A percentile compares a stretch with the other conserved stretches of the same genome.
Conservation (phyloP, 345 rosid genomes). For the Arabidopsis arenosa region DNA sequence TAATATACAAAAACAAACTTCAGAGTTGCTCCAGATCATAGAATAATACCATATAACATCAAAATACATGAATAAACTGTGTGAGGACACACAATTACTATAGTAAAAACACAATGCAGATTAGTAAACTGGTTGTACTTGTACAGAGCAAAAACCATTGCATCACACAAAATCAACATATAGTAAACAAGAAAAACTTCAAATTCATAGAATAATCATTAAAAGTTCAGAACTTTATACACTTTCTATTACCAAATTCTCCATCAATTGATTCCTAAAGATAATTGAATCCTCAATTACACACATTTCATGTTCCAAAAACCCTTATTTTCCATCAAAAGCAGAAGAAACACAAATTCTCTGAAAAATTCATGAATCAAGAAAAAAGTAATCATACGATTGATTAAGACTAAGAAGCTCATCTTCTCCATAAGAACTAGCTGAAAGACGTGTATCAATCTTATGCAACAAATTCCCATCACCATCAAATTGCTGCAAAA, state of each 20-base stretch:
- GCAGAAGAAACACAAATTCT: not conserved
- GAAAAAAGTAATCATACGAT: constrained; percentile 62
- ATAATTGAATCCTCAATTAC: not conserved
- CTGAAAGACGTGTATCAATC: constrained; percentile 73
- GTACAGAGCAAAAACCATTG: not conserved
- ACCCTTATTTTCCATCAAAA: not conserved
- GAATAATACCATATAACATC: not conserved
- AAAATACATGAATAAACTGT: not conserved
- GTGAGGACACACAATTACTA: not conserved
- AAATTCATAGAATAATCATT: not conserved
- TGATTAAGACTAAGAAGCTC: constrained; percentile 89
- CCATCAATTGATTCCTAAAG: not conserved
- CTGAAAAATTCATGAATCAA: not conserved
- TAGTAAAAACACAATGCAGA: constrained; percentile 10
- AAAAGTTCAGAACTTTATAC: not conserved
- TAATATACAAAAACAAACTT: not conserved
- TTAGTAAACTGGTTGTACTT: constrained; percentile 1
- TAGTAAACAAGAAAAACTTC: not conserved
- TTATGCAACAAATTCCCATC: constrained; percentile 72
- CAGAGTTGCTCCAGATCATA: not conserved
- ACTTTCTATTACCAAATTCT: not conserved
- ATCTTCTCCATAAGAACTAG: constrained; percentile 81
- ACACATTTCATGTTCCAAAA: not conserved
- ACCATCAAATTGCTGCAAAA: constrained; percentile 84
- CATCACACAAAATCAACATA: not conserved